phyloP scores from a whole-genome alignment of 2,329 filamentous ascomycete species.

The Colletotrichum eleusines region DNA sequence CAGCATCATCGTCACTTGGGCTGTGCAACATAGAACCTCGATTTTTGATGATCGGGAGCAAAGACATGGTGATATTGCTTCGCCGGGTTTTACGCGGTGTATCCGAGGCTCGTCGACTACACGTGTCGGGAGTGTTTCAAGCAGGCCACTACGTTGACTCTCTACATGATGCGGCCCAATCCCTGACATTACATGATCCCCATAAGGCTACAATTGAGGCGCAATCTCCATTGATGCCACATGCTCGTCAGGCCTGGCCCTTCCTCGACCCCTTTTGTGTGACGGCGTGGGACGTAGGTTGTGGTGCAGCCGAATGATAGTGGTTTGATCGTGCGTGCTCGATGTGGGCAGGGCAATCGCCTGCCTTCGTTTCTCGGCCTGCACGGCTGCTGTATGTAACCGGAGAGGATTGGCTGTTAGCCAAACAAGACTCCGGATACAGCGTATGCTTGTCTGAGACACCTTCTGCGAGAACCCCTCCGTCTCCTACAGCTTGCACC shows the following conservation, averaged over 20 bases:
- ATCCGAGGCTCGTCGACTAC: slow-evolving; percentile 10
- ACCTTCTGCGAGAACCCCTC: slow-evolving; percentile 16
- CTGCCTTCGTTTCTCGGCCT: slow-evolving; percentile 17
- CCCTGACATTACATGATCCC: background rate
- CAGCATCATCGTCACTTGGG: slow-evolving; percentile 30
- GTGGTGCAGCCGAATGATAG: slow-evolving; percentile 16
- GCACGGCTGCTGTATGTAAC: slow-evolving; percentile 38
- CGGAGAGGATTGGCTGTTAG: slow-evolving; percentile 28
- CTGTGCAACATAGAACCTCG: slow-evolving; percentile 20
- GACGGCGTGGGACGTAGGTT: slow-evolving; percentile 8
- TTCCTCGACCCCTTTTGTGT: slow-evolving; percentile 21
- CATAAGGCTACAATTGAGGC: background rate
- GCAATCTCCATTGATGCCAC: slow-evolving; percentile 20
- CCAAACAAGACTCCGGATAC: slow-evolving; percentile 35
- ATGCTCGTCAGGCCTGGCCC: slow-evolving; percentile 27
- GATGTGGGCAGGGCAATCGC: slow-evolving; percentile 29
- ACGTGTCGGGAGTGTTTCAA: slow-evolving; percentile 32
- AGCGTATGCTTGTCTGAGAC: slow-evolving; percentile 34
- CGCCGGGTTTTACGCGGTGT: slow-evolving; percentile 7
- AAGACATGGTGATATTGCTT: slow-evolving; percentile 10
- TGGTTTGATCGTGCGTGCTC: slow-evolving; percentile 15
- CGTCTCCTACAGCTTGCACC: slow-evolving; percentile 10
- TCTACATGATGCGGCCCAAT: slow-evolving; percentile 19
- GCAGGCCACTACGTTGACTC: slow-evolving; percentile 29
- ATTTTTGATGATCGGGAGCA: slow-evolving; percentile 3